Conservation (phyloP, 257 asterid genomes). For the Solanum paucissectum region DNA sequence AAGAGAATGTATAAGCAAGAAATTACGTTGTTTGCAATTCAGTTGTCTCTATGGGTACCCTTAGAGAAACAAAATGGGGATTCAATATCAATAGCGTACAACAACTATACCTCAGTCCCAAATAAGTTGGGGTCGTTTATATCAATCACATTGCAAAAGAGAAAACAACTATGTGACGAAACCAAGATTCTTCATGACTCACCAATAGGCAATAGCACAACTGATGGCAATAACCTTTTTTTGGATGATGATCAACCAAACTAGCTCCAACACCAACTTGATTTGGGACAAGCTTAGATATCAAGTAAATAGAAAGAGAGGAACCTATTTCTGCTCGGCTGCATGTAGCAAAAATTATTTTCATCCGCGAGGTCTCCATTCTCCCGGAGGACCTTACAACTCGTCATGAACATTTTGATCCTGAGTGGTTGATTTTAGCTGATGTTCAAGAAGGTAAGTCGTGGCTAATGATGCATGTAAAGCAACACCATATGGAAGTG, state of each 20-base stretch:
- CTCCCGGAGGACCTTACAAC: conserved; percentile 8
- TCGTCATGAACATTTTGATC: conserved; percentile 27
- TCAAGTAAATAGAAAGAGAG: neutral
- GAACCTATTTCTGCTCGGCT: neutral
- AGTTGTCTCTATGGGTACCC: neutral
- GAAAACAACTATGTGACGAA: neutral
- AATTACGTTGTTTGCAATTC: neutral
- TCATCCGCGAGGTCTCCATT: neutral
- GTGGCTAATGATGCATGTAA: conserved; percentile 51
- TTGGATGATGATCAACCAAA: neutral
- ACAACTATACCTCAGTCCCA: neutral
- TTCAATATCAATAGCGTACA: neutral
- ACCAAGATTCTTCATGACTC: neutral
- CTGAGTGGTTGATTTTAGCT: neutral
- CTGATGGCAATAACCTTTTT: neutral
- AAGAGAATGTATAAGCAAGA: neutral
- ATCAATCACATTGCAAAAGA: no score
- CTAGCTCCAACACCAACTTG: neutral
- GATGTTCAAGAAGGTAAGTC: conserved; percentile 27
- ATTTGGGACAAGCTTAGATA: neutral
- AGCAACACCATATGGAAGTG: conserved; percentile 58
- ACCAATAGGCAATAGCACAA: neutral
- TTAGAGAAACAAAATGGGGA: neutral
- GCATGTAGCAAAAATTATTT: neutral
- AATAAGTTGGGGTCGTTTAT: neutral